Evolutionary conservation across 2,329 filamentous ascomycete species (phyloP).

Genomic region (Sporothrix variecibatus): DNA sequence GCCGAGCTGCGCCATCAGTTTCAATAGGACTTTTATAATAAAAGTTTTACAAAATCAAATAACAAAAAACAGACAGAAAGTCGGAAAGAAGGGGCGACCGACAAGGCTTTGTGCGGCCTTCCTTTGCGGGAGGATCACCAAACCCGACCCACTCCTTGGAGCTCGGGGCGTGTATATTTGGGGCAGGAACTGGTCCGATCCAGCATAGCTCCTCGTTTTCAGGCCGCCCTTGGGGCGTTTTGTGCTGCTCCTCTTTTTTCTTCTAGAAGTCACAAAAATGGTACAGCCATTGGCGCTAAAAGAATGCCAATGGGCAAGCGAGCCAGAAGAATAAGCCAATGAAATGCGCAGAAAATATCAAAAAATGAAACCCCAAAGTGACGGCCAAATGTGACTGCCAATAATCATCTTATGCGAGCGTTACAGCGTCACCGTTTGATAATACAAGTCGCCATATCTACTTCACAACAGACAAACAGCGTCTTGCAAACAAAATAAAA

Average conservation of each 20-base stretch:
- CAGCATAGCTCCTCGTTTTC: not conserved
- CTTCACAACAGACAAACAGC: not conserved
- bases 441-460: not conserved
- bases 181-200: not conserved
- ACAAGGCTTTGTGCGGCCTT: not conserved
- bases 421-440: not conserved
- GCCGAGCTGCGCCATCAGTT: not conserved
- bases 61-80: not conserved
- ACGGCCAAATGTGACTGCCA: not conserved
- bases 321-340: not conserved
- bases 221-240: not conserved
- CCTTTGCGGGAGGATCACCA: not conserved
- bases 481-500: not conserved
- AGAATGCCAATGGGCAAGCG: not conserved
- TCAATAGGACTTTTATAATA: not conserved
- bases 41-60: not conserved
- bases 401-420: not conserved
- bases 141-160: not conserved
- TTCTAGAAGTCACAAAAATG: not conserved
- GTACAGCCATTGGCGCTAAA: not conserved
- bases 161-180: not conserved
- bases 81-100: not conserved
- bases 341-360: not conserved
- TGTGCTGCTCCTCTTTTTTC: not conserved
- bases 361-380: not conserved